Evolutionary conservation across 1,284 basidiomycete genomes (phyloP), one percentile per base, ranked within the genome.

Genomic region (Pholiota adiposa): DNA sequence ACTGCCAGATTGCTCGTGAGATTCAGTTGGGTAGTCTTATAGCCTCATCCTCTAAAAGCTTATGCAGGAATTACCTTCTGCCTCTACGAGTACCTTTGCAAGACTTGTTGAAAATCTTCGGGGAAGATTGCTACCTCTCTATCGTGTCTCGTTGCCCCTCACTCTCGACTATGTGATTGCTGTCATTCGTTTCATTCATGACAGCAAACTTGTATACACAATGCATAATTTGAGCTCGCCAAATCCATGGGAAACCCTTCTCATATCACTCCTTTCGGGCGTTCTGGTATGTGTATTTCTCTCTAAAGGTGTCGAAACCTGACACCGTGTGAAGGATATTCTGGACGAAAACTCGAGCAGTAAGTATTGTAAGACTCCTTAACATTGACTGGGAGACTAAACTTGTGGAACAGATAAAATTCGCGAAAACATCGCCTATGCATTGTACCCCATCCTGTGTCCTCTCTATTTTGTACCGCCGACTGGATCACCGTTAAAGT

Each of bases 221-320:
- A 52, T 57, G n/a, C 50, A 38, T 12, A 65, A 58, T n/a, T 6
- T 3, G 33, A 64, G 70, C 36, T 49, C 59, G 14, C 65, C 60
- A 18, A 62, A 60, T 2, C 59, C 62, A 8, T 83, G 80, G 80
- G 78, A 81, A 66, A 59, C 56, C 23, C 65, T 75, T 16, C 73
- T 73, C 21, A 63, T 70, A 29, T 70, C 75, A 18, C 63, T 83
- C 16, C 58, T 83, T 33, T 80, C 80, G 1, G 80, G 80, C 2
- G 60, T 83, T 44, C 67, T 82, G 55, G 79, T 82, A 60, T 62
- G 73, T 58, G 1, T n/a, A 21, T 33, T 21, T 36, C n/a, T 31
- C 23, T 19, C 48, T 14, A 27, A 54, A 60, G 40, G 4, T 18
- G 36, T 48, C 9, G 40, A 19, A 27, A 50, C 18, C 52, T 57